These are phyloP conservation scores for Cyclotella cryptica DNA, from an alignment of 108 stramenopile genomes.

Conservation along the genomic window DNA sequence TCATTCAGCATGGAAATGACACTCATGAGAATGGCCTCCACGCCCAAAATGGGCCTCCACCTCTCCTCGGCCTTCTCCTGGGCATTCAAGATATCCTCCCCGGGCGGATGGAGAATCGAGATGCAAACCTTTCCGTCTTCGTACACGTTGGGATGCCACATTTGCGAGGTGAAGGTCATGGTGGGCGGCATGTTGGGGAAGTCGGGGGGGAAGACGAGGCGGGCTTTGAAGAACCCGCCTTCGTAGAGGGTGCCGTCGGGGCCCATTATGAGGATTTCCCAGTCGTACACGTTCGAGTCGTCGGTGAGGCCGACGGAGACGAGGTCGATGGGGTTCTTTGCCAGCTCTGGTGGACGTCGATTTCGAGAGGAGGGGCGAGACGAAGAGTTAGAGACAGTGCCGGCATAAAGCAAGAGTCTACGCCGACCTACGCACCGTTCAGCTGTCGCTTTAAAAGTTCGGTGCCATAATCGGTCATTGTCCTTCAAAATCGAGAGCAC, in stretches of 20 bases:
- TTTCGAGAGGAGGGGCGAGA: conserved; percentile 1
- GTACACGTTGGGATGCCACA: conserved; percentile 99
- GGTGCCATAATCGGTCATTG: conserved; percentile 87
- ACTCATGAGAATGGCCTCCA: conserved; percentile 95
- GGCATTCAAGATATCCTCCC: conserved; percentile 93
- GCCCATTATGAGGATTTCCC: conserved; percentile 98
- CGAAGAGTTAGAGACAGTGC: not conserved
- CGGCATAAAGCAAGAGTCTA: no score
- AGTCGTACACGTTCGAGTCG: conserved; percentile 90
- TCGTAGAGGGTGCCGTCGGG: conserved; percentile 92
- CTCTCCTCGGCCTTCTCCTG: conserved; percentile 97
- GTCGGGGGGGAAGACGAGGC: conserved; percentile 92
- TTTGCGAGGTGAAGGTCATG: conserved; percentile 95
- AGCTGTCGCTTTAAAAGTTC: conserved; percentile 87
- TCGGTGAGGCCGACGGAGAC: conserved; percentile 89
- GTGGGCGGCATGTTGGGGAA: conserved; percentile 97
- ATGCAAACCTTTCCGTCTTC: conserved; percentile 94
- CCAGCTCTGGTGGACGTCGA: conserved; percentile 74
- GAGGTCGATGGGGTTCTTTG: conserved; percentile 90
- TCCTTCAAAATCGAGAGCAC: not conserved
- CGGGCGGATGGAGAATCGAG: conserved; percentile 98
- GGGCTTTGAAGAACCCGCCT: conserved; percentile 97
- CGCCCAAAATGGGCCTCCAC: conserved; percentile 99
- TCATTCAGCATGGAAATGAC: conserved; percentile 98
- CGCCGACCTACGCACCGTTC: conserved; percentile 69